Evolutionary conservation across 202 grass and related monocot genomes (phyloP).

Genomic region (Schoenoplectus tabernaemontani): DNA sequence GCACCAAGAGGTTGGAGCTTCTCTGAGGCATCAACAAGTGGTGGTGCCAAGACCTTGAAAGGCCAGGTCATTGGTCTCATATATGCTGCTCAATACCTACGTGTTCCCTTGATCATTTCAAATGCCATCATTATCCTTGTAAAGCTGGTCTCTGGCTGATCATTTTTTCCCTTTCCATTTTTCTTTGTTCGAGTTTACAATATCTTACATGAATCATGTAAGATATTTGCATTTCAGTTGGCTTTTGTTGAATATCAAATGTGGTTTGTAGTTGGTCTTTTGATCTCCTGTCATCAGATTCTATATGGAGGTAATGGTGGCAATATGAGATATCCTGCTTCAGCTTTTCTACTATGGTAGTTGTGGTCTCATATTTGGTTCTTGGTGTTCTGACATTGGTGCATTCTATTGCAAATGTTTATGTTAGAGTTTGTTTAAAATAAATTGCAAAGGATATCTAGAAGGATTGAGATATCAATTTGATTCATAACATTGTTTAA

Average conservation of each 20-base stretch:
- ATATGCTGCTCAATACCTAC: slow-evolving; percentile 72
- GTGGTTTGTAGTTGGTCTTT: background rate
- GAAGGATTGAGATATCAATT: background rate
- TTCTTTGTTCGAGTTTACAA: background rate
- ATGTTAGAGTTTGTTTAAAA: background rate
- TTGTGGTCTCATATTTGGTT: background rate
- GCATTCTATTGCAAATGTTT: background rate
- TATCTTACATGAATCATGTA: background rate
- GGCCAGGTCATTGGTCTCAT: slow-evolving; percentile 85
- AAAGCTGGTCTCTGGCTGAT: slow-evolving; percentile 61
- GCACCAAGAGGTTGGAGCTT: slow-evolving; percentile 83
- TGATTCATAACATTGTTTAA: background rate
- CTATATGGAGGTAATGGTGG: background rate
- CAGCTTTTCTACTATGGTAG: background rate
- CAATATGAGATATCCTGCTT: background rate
- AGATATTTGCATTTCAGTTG: background rate
- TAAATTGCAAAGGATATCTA: background rate
- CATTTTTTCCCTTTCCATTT: background rate
- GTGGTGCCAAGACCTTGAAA: slow-evolving; percentile 63
- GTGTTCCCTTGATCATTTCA: slow-evolving; percentile 70
- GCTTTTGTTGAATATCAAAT: background rate
- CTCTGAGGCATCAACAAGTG: slow-evolving; percentile 72
- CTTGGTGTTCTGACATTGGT: background rate
- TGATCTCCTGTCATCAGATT: background rate
- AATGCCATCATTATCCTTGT: slow-evolving; percentile 72